Base-by-base conservation (phyloP, 345 rosid genomes). In the Cardamine resedifolia region DNA sequence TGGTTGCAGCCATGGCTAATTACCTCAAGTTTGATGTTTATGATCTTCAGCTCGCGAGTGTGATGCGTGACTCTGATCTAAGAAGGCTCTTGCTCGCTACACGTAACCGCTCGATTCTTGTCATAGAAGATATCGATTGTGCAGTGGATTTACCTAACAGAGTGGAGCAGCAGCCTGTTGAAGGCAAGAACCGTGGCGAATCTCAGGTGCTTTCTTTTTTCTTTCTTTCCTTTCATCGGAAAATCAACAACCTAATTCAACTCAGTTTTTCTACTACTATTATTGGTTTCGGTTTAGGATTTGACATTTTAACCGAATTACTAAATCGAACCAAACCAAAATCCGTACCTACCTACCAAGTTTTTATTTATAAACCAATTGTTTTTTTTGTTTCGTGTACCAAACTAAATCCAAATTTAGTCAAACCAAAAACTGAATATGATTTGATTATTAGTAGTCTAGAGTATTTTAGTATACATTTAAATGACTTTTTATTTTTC, bases 1-100 rank as follows among this genome's bases (percentile, higher is more conserved):
- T 89, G 76, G 84, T 89, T 33, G 91, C 96, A 0, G 91, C 96
- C 31, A 85, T 89, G 88, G 96, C 91, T 5, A 89, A 89, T 66
- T 70, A 87, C 49, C 74, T 87, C 2, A 87, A 83, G 71, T 85
- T 85, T 31, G 90, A 88, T 58, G 79, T 88, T 0, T 88, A 84
- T 48, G 92, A 88, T 78, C 70, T 88, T 72, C 90, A 88, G 70
- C 81, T 88, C 0, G 82, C 67, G 0, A 81, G 79, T 28, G 73
- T 85, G 19, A 71, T 66, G 70, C 53, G 77, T 31, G 92, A 88
- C 57, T 79, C 81, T 4, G 90, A 88, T 36, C 74, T 88, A 1
- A 83, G 92, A 49, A 81, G 60, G 18, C 63, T 82, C 74, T 60
- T 88, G 43, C 77, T 85, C 1, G 72, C 80, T 0, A 88, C 87